Base-by-base conservation (phyloP, 2,329 filamentous ascomycete genomes). In the Epichloe bromicola region DNA sequence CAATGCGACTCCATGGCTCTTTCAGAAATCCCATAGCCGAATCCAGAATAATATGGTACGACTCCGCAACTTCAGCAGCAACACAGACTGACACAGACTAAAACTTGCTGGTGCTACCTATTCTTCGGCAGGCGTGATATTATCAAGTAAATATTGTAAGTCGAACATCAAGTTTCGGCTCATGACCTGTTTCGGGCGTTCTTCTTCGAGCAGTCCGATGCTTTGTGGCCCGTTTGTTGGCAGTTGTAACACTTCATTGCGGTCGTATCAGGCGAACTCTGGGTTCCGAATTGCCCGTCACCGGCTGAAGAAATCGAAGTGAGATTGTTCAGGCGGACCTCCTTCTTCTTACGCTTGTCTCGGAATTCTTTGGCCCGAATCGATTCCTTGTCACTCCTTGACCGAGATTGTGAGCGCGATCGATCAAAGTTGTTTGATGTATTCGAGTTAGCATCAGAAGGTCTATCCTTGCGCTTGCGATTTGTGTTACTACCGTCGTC, bases 301-400 rank as follows among this genome's bases (percentile, higher is more conserved):
- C 65, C 66, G 2, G 58, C 60, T 2, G 61, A 61, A n/a, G 82
- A 86, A 45, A 87, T 79, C 1, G 80, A 83, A 4, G 72, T 75
- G 51, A 82, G 62, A 23, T 73, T 73, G 60, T 83, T 83, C 51
- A 88, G 66, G 54, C 83, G 82, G 48, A 86, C 73, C 51, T 84
- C 79, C 63, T 83, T 84, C 63, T 80, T 80, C 59, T 78, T 75
- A 43, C 80, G 71, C 61, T 76, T 74, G 41, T 79, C 76, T 7
- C 78, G 75, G 17, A 82, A 64, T 56, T 79, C 71, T 55, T 74
- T 70, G 6, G 67, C 67, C 37, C 62, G 67, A 34, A 46, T 26
- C 40, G 52, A 60, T 53, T 67, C 63, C 12, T 54, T 19, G 47
- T 46, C 59, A 33, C 57, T 57, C 44, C 61, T 60, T 30, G 63